phyloP scores from a whole-genome alignment of 495 filamentous ascomycete genomes.

The Coniosporium apollinis region DNA sequence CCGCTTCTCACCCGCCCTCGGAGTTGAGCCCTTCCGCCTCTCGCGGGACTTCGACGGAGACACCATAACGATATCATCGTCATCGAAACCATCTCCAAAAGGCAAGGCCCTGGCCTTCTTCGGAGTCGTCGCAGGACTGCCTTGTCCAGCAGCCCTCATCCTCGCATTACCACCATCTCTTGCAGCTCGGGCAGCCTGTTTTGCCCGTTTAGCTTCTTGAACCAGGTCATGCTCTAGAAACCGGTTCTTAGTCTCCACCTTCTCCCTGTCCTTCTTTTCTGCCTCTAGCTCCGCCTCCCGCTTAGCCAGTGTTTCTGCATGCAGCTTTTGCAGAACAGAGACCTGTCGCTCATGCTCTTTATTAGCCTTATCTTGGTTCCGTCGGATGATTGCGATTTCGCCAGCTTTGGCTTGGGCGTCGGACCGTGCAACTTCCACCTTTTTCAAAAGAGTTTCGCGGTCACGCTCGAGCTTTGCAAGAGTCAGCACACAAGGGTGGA shows the following conservation, averaged over 20 bases:
- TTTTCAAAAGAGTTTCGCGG: conserved; percentile 29
- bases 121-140: conserved; percentile 35
- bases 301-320: conserved; percentile 37
- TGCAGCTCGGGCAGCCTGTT: conserved; percentile 26
- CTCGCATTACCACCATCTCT: conserved; percentile 15
- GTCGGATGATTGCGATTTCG: conserved; percentile 51
- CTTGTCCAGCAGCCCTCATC: conserved; percentile 1
- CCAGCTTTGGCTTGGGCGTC: conserved; percentile 39
- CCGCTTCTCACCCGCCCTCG: conserved; percentile 43
- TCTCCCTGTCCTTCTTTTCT: conserved; percentile 37
- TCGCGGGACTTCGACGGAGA: conserved; percentile 38
- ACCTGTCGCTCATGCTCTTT: conserved; percentile 41
- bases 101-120: conserved; percentile 37
- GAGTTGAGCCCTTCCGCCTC: conserved; percentile 34
- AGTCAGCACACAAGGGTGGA: neutral
- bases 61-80: conserved; percentile 44
- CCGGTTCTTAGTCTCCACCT: conserved; percentile 42
- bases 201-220: conserved; percentile 36
- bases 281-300: conserved; percentile 40
- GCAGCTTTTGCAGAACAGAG: conserved; percentile 32
- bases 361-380: conserved; percentile 37
- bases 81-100: conserved; percentile 56
- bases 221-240: conserved; percentile 51
- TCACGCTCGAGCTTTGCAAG: conserved; percentile 34
- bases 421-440: conserved; percentile 32